Evolutionary conservation across 139 green algal species (phyloP), one percentile per base, ranked within the genome.

Genomic region (Chlamydomonas eustigma): DNA sequence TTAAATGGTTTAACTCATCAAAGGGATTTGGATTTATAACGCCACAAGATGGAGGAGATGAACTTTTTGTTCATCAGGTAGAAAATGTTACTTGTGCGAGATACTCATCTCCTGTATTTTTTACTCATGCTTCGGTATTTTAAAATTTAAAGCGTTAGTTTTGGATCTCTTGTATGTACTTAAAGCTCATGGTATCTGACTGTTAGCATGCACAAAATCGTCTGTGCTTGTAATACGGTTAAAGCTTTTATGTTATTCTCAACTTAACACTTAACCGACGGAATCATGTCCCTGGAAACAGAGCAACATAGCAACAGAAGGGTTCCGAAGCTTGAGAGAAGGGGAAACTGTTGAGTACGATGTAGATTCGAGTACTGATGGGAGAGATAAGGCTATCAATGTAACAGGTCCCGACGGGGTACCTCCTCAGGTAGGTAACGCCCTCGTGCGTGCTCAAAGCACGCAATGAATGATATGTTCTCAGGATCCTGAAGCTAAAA

Each of bases 21-120:
- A 98, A 97, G 73, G 92, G 92, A 64, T 97, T 93, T 70, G 92
- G 92, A 18, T 97, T 98, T 77, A 95, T 98, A 64, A 97, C 88
- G 32, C 89, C 93, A 6, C 88, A 94, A 30, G 92, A 88, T 5
- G 91, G 83, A 0, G 87, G 88, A 1, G 90, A 96, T 64, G 94
- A 98, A 65, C 84, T 98, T 31, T 98, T 98, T 51, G 94, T 98
- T 5, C 94, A 98, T 76, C 94, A 98, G 90, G 92, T 96, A 35
- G 34, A 51, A 51, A n/a, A 71, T n/a, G 30, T n/a, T n/a, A n/a
- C n/a, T n/a, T n/a, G n/a, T n/a, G n/a, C n/a, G n/a, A n/a, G n/a
- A n/a, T n/a, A n/a, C n/a, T n/a, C n/a, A n/a, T n/a, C n/a, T n/a
- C n/a, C n/a, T n/a, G n/a, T n/a, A n/a, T n/a, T n/a, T n/a, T n/a